A percentile compares a stretch with the other conserved stretches of the same genome.
Conservation (phyloP, 2,329 filamentous ascomycete species). For the Chaetomium sp. region DNA sequence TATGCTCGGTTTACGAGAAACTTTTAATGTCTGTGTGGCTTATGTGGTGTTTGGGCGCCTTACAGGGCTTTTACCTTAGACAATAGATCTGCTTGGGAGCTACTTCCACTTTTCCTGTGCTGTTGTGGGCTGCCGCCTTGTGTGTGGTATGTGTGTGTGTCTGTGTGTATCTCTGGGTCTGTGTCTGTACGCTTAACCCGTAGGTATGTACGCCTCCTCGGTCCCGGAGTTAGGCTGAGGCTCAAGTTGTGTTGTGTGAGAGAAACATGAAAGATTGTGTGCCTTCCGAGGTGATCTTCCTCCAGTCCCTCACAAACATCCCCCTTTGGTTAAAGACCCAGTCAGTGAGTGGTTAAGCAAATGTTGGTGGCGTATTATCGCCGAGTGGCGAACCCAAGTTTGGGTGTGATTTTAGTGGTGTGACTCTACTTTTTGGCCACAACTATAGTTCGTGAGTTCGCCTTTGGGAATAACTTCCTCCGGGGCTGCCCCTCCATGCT, state of each 20-base stretch:
- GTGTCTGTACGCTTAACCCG: neutral
- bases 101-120: neutral
- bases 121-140: neutral
- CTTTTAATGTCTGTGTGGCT: constrained; percentile 7
- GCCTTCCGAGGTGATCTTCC: neutral
- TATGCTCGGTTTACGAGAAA: constrained; percentile 6
- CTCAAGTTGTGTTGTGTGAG: neutral
- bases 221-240: neutral
- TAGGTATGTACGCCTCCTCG: neutral
- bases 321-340: neutral
- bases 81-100: constrained; percentile 2
- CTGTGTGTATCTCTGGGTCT: neutral
- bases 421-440: no score
- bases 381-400: no score
- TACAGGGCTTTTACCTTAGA: constrained; percentile 6
- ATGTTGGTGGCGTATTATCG: no score
- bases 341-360: no score
- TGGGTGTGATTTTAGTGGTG: no score
- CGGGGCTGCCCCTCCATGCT: no score
- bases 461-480: neutral
- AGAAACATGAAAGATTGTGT: neutral
- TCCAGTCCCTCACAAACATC: neutral
- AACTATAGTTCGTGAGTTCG: no score
- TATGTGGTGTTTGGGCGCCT: constrained; percentile 4
- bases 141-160: neutral